Evolutionary conservation across 2,329 filamentous ascomycete genomes (phyloP).

Genomic region (Arthrinium phaeospermum): DNA sequence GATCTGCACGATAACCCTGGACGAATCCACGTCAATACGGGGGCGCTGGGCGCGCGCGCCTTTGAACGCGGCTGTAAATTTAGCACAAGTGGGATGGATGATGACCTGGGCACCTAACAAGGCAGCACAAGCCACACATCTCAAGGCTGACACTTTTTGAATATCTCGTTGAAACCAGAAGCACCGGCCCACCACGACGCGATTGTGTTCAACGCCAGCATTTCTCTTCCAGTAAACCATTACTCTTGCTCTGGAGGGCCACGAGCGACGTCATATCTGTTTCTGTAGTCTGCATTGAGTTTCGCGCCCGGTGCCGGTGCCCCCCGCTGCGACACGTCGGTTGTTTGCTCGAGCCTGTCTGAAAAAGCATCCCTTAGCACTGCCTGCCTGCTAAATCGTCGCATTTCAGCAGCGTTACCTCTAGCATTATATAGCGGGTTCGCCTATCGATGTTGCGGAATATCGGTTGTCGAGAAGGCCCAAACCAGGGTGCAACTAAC

Average conservation of each 20-base stretch:
- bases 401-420: neutral
- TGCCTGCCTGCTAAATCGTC: neutral
- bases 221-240: conserved; percentile 1
- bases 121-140: conserved; percentile 16
- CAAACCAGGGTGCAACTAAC: conserved; percentile 4
- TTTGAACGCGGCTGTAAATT: conserved; percentile 13
- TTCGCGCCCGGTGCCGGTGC: neutral
- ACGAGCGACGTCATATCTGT: neutral
- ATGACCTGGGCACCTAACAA: neutral
- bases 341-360: conserved; percentile 3
- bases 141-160: conserved; percentile 17
- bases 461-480: conserved; percentile 8
- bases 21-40: conserved; percentile 10
- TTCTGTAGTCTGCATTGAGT: conserved; percentile 1
- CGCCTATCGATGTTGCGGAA: conserved; percentile 7
- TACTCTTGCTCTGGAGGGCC: neutral
- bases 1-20: neutral
- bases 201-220: conserved; percentile 3
- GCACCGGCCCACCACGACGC: conserved; percentile 5
- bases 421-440: neutral
- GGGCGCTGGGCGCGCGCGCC: conserved; percentile 4
- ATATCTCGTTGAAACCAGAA: conserved; percentile 15
- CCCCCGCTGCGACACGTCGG: neutral
- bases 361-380: neutral
- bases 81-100: conserved; percentile 8